A percentile compares a stretch with the other conserved stretches of the same genome.
Evolutionary conservation across 192 early-diverging fungal genomes (phyloP).

Genomic region (Linnemannia elongata): DNA sequence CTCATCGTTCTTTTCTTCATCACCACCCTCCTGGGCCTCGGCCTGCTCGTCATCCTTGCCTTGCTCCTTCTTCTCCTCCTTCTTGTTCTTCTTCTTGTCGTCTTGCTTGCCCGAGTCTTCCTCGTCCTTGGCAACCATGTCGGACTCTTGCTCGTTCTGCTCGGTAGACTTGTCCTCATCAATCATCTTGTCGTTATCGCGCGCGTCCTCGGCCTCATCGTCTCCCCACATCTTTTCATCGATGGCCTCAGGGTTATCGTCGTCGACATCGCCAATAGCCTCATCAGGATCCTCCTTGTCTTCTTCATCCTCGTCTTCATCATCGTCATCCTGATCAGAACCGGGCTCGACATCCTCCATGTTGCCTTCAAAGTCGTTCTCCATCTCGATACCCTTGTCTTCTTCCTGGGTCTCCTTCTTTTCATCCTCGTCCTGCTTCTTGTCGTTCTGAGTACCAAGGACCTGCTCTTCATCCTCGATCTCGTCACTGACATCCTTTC

Average conservation of each 20-base stretch:
- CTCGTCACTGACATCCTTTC: slow-evolving; percentile 96
- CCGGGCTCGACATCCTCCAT: slow-evolving; percentile 86
- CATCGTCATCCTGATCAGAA: slow-evolving; percentile 70
- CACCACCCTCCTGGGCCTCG: slow-evolving; percentile 59
- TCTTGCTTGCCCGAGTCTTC: slow-evolving; percentile 62
- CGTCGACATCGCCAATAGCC: slow-evolving; percentile 93
- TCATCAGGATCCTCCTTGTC: slow-evolving; percentile 87
- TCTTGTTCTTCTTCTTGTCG: slow-evolving; percentile 65
- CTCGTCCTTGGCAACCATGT: slow-evolving; percentile 75
- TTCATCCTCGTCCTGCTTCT: slow-evolving; percentile 64
- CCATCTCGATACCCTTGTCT: slow-evolving; percentile 95
- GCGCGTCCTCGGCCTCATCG: slow-evolving; percentile 70
- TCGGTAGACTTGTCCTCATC: slow-evolving; percentile 65
- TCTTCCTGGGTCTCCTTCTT: slow-evolving; percentile 81
- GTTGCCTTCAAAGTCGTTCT: slow-evolving; percentile 94
- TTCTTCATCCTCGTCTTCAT: slow-evolving; percentile 76
- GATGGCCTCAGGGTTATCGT: slow-evolving; percentile 87
- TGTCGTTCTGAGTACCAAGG: slow-evolving; percentile 86
- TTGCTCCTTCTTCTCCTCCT: slow-evolving; percentile 57
- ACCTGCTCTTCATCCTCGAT: slow-evolving; percentile 98
- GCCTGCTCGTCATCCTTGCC: slow-evolving; percentile 58
- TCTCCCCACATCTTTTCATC: slow-evolving; percentile 99
- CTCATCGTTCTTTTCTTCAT: slow-evolving; percentile 61
- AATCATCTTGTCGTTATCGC: slow-evolving; percentile 81
- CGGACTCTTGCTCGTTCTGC: slow-evolving; percentile 66